Conservation (phyloP, 1,139 yeast genomes). For the Kodamaea alishanica region DNA sequence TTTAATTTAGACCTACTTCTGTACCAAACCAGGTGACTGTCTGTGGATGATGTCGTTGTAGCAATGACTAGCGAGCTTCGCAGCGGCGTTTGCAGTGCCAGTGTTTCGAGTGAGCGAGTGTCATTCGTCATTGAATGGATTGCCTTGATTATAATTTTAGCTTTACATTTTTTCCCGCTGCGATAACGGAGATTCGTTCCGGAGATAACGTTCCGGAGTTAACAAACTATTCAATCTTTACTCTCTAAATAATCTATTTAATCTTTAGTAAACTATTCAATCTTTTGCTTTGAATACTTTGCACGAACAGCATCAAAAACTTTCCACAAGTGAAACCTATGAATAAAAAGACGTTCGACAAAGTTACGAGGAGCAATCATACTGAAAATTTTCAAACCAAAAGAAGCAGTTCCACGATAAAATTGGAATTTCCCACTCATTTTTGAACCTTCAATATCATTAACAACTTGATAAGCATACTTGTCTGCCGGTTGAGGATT, state of each 20-base stretch:
- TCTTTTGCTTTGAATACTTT: conserved; percentile 1
- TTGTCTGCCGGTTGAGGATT: conserved; percentile 55
- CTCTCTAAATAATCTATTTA: too few relatives aligned
- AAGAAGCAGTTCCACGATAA: conserved; percentile 7
- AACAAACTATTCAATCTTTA: too few relatives aligned
- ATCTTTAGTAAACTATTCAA: too few relatives aligned
- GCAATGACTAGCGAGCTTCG: too few relatives aligned
- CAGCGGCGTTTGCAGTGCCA: too few relatives aligned
- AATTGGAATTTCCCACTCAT: conserved; percentile 2
- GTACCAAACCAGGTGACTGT: conserved; percentile 36
- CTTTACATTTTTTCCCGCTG: too few relatives aligned
- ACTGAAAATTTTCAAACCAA: conserved; percentile 3
- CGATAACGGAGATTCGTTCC: too few relatives aligned
- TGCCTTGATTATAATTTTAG: too few relatives aligned
- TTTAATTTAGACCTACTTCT: conserved; percentile 33
- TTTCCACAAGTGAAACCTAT: conserved; percentile 4
- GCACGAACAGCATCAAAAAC: conserved; percentile 3
- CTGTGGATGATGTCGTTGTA: not conserved
- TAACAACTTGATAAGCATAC: conserved; percentile 54
- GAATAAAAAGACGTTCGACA: conserved; percentile 2
- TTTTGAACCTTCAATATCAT: conserved; percentile 35
- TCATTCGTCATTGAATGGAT: too few relatives aligned
- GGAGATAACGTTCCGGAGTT: too few relatives aligned
- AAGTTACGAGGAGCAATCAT: conserved; percentile 3
- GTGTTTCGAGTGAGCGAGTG: too few relatives aligned